These are phyloP conservation scores for Solanum pinnatisectum DNA, from an alignment of 257 asterid genomes.

Conservation along the genomic window DNA sequence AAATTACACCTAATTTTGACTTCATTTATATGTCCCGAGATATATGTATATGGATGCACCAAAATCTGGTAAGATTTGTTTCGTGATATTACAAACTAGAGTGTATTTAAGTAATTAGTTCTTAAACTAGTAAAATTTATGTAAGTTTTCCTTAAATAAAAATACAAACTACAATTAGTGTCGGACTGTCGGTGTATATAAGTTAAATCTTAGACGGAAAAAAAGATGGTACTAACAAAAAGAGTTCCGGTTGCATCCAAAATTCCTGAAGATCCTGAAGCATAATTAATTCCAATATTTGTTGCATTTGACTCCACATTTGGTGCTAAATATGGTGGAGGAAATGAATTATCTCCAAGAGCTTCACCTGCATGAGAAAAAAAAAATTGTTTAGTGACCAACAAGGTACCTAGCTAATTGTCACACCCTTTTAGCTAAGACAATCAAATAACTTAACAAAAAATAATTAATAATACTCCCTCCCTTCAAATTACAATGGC, in stretches of 20 bases:
- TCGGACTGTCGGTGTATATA: background rate
- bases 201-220: background rate
- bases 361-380: constrained; percentile 20
- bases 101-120: too few species aligned
- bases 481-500: background rate
- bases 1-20: background rate
- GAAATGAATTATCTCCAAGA: constrained; percentile 34
- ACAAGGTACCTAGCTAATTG: background rate
- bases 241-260: constrained; percentile 41
- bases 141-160: too few species aligned
- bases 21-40: too few species aligned
- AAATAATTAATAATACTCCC: background rate
- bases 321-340: constrained; percentile 43
- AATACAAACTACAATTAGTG: too few species aligned
- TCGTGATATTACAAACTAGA: too few species aligned
- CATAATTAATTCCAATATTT: constrained; percentile 39
- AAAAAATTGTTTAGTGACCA: background rate
- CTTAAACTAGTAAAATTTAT: background rate
- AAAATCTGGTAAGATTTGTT: background rate
- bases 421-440: background rate
- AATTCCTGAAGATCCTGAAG: constrained; percentile 63
- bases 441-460: background rate
- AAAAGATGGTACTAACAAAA: constrained; percentile 22
- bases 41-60: background rate
- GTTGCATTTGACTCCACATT: constrained; percentile 19